These are phyloP conservation scores for Fusarium sp. DNA, from an alignment of 2,329 filamentous ascomycete species.

Conservation along the genomic window DNA sequence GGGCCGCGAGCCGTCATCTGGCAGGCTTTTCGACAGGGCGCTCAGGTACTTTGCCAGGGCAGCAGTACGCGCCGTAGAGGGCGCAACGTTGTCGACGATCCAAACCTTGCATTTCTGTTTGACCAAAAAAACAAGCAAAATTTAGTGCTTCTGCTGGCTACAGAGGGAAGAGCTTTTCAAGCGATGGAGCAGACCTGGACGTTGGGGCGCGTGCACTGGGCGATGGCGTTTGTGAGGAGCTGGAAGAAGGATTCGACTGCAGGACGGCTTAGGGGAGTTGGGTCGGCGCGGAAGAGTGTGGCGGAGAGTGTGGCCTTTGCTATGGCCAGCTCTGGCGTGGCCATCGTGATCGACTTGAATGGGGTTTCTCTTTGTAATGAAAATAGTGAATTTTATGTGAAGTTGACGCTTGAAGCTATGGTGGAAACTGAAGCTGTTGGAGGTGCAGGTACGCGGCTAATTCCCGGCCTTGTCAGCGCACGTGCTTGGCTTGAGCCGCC, in stretches of 20 bases:
- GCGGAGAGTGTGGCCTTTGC: conserved; percentile 82
- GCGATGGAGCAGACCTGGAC: conserved; percentile 80
- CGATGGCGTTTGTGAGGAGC: conserved; percentile 69
- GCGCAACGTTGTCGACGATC: conserved; percentile 77
- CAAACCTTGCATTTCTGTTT: conserved; percentile 86
- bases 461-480: conserved; percentile 18
- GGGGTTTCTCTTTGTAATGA: background rate
- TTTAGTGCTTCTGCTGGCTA: conserved; percentile 44
- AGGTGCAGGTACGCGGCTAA: conserved; percentile 24
- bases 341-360: conserved; percentile 56
- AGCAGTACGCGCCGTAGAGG: conserved; percentile 70
- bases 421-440: conserved; percentile 21
- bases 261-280: conserved; percentile 72
- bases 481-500: conserved; percentile 19
- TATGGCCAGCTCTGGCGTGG: conserved; percentile 76
- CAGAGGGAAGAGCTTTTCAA: conserved; percentile 42
- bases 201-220: conserved; percentile 79
- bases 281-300: conserved; percentile 77
- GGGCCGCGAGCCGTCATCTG: conserved; percentile 49
- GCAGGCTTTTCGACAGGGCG: conserved; percentile 65
- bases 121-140: conserved; percentile 41
- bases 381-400: conserved; percentile 9
- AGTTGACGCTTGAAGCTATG: conserved; percentile 23
- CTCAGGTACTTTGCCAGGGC: conserved; percentile 80
- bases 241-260: conserved; percentile 75